Evolutionary conservation across 2,329 filamentous ascomycete genomes (phyloP).

Genomic region (Leptographium galeiforme): DNA sequence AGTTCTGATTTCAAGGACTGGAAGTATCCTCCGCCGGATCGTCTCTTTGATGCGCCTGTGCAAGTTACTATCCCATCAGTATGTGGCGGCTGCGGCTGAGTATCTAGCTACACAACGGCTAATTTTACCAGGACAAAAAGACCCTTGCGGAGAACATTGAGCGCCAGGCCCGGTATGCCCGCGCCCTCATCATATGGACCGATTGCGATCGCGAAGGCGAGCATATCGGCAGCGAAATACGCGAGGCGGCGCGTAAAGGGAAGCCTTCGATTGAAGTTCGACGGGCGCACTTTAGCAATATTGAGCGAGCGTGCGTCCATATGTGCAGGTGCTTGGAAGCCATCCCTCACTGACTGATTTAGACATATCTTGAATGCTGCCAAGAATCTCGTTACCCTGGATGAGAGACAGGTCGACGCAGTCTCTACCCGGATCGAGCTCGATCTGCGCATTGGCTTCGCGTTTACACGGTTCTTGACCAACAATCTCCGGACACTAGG

Average conservation of each 20-base stretch:
- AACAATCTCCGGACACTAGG: conserved; percentile 62
- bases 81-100: neutral
- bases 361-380: conserved; percentile 83
- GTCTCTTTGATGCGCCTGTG: conserved; percentile 72
- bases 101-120: neutral
- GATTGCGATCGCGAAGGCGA: conserved; percentile 97
- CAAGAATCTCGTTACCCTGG: conserved; percentile 59
- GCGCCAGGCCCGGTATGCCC: conserved; percentile 57
- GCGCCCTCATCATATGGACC: conserved; percentile 87
- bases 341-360: neutral
- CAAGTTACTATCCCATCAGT: conserved; percentile 54
- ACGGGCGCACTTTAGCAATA: conserved; percentile 87
- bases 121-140: conserved; percentile 51
- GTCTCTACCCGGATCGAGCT: conserved; percentile 83
- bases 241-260: conserved; percentile 60
- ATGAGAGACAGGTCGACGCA: conserved; percentile 76
- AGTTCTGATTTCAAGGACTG: conserved; percentile 61
- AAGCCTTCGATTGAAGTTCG: conserved; percentile 68
- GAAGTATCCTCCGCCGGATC: conserved; percentile 64
- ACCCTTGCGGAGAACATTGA: conserved; percentile 76
- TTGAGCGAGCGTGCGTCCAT: conserved; percentile 59
- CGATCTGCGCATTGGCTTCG: conserved; percentile 81
- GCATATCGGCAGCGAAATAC: conserved; percentile 86
- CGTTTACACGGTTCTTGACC: conserved; percentile 82
- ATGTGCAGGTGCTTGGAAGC: neutral